phyloP scores from a whole-genome alignment of 2,329 filamentous ascomycete genomes.

The Neurospora crassa region DNA sequence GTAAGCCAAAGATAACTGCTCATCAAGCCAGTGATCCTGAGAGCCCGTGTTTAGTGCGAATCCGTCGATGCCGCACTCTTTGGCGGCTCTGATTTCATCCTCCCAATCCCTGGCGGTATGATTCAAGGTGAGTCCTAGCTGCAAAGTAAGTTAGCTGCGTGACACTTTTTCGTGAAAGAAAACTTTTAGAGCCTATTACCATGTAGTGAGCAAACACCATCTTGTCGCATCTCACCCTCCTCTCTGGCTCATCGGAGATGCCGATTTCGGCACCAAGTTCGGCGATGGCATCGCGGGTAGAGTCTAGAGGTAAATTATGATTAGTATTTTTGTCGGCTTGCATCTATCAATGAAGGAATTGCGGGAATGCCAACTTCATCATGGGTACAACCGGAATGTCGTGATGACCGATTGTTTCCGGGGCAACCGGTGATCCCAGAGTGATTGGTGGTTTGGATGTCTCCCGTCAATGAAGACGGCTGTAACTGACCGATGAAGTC shows the following conservation, averaged over 20 bases:
- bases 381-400: not conserved
- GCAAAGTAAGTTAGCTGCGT: not conserved
- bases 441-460: not conserved
- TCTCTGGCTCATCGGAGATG: not conserved
- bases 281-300: not conserved
- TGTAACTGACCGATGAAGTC: not conserved
- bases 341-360: not conserved
- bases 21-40: conserved; percentile 22
- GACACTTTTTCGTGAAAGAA: not conserved
- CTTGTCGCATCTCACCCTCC: not conserved
- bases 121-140: conserved; percentile 25
- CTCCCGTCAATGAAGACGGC: not conserved
- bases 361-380: not conserved
- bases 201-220: conserved; percentile 19
- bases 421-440: not conserved
- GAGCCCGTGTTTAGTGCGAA: conserved; percentile 33
- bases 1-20: conserved; percentile 25
- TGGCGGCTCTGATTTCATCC: conserved; percentile 25
- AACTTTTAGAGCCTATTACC: conserved; percentile 5
- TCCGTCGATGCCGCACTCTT: conserved; percentile 29
- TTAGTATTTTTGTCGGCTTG: not conserved
- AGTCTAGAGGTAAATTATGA: not conserved
- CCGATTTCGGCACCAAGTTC: not conserved
- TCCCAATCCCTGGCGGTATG: conserved; percentile 23
- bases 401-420: not conserved